Conservation (phyloP, 2,329 filamentous ascomycete species). For the Celoporthe dispersa region DNA sequence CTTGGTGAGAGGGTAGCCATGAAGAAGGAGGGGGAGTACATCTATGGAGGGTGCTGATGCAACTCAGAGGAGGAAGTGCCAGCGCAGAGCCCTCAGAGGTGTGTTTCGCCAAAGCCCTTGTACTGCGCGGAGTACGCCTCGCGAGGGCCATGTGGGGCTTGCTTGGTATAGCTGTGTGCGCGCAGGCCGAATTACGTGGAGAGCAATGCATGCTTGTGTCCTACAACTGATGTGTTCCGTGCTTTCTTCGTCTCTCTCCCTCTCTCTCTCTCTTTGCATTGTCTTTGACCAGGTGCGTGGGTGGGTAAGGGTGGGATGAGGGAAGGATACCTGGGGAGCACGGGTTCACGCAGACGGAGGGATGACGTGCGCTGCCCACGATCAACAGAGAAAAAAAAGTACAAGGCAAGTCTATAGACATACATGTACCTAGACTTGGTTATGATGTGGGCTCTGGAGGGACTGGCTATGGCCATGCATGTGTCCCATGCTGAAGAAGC, state of each 20-base stretch:
- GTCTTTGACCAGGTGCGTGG: not conserved
- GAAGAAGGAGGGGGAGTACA: conserved; percentile 5
- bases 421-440: not conserved
- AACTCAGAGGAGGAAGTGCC: conserved; percentile 17
- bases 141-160: conserved; percentile 23
- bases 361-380: not conserved
- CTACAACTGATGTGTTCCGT: conserved; percentile 12
- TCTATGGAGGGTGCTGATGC: conserved; percentile 14
- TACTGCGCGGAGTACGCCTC: conserved; percentile 27
- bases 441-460: not conserved
- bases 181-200: conserved; percentile 18
- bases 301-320: not conserved
- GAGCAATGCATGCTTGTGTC: conserved; percentile 32
- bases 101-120: conserved; percentile 22
- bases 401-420: not conserved
- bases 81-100: conserved; percentile 13
- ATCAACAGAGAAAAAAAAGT: not conserved
- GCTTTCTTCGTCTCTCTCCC: conserved; percentile 19
- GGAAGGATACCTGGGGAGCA: not conserved
- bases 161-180: conserved; percentile 18
- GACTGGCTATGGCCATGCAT: not conserved
- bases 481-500: not conserved
- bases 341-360: not conserved
- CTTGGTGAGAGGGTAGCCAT: conserved; percentile 14
- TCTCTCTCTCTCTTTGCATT: conserved; percentile 7